These are phyloP conservation scores for Wickerhamiella musiphila DNA, from an alignment of 805 yeast genomes.

Conservation along the genomic window DNA sequence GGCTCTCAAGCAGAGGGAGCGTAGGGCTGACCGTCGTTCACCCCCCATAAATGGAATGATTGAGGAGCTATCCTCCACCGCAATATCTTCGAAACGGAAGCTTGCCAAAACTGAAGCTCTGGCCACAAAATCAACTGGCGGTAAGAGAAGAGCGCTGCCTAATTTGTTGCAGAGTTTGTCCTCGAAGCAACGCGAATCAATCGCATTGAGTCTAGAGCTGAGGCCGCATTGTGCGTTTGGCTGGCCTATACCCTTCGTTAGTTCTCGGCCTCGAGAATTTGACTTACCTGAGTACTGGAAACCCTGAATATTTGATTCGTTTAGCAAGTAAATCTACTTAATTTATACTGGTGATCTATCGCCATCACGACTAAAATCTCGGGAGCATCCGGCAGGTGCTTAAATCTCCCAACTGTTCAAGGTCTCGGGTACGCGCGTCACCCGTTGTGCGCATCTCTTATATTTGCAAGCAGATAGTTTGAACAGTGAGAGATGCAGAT, in stretches of 20 bases:
- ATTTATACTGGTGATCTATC: too few species aligned
- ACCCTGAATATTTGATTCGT: neutral
- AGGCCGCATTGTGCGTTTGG: slow-evolving; percentile 4
- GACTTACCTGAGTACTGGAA: slow-evolving; percentile 6
- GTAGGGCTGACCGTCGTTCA: slow-evolving; percentile 4
- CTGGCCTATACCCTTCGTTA: slow-evolving; percentile 1
- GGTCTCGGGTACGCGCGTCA: slow-evolving; percentile 1
- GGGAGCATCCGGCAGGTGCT: too few species aligned
- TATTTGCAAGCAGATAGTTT: neutral
- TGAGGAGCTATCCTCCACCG: neutral
- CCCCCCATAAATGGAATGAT: neutral
- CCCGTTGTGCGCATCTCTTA: neutral
- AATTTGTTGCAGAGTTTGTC: neutral
- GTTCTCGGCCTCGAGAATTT: slow-evolving; percentile 1
- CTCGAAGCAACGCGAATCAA: too few species aligned
- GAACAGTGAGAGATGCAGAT: neutral
- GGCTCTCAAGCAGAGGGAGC: slow-evolving; percentile 4
- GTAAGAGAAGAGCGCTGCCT: neutral
- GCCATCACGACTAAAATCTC: too few species aligned
- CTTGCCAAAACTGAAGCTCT: neutral
- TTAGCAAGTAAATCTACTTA: neutral
- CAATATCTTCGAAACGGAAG: neutral
- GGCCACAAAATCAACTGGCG: neutral
- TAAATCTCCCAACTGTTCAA: too few species aligned
- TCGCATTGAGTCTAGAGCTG: neutral